Conservation (phyloP, 805 yeast genomes). For the Candida sonorensis region DNA sequence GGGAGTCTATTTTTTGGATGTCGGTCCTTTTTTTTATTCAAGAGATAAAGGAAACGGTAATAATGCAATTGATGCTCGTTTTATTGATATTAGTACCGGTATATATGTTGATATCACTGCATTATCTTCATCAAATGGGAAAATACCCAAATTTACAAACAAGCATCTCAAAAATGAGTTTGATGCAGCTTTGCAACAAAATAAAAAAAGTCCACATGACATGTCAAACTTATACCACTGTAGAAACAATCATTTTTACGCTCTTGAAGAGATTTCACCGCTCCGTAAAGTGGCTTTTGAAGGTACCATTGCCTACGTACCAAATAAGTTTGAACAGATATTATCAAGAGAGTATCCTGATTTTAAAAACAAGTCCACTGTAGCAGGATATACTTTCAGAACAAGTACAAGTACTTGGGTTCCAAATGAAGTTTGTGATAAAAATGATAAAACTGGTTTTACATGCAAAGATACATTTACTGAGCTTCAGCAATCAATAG, state of each 20-base stretch:
- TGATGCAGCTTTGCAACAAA: constrained; percentile 11
- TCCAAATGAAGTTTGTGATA: constrained; percentile 13
- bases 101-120: constrained; percentile 40
- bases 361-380: constrained; percentile 12
- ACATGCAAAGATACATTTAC: constrained; percentile 25
- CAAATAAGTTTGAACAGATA: constrained; percentile 29
- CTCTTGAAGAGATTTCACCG: constrained; percentile 43
- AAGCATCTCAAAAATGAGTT: constrained; percentile 10
- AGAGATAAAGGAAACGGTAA: not conserved
- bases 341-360: constrained; percentile 33
- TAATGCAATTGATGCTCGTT: constrained; percentile 8
- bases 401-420: constrained; percentile 19
- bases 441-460: constrained; percentile 17
- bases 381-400: constrained; percentile 20
- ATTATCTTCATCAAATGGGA: constrained; percentile 17
- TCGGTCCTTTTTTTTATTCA: constrained; percentile 15
- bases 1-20: constrained; percentile 28
- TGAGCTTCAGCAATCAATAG: constrained; percentile 19
- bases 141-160: constrained; percentile 3
- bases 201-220: constrained; percentile 6
- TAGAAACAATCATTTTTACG: constrained; percentile 50
- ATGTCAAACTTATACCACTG: constrained; percentile 31
- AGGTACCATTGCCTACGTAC: constrained; percentile 44
- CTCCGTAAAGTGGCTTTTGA: constrained; percentile 51
- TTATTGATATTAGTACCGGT: constrained; percentile 44